phyloP scores from a whole-genome alignment of 2,329 filamentous ascomycete genomes.

The Nemania abortiva region DNA sequence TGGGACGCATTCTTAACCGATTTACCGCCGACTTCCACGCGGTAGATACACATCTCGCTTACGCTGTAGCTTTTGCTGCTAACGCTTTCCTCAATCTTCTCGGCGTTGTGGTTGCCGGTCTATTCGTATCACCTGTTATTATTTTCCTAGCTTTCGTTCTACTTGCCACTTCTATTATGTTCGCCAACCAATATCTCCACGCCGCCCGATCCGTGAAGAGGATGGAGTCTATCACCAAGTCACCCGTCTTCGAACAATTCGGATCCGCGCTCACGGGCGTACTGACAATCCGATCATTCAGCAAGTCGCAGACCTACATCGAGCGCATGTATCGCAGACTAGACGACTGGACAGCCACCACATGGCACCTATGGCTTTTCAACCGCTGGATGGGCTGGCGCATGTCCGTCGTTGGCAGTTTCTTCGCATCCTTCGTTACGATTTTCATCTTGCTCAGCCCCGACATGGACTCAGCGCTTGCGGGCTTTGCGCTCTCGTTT shows the following conservation, averaged over 20 bases:
- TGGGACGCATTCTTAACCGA: conserved; percentile 81
- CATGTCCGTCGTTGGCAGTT: conserved; percentile 75
- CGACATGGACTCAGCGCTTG: conserved; percentile 74
- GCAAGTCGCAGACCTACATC: conserved; percentile 74
- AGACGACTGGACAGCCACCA: conserved; percentile 74
- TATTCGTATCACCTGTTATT: conserved; percentile 76
- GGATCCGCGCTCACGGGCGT: conserved; percentile 78
- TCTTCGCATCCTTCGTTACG: conserved; percentile 75
- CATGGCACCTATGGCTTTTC: conserved; percentile 77
- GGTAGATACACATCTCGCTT: conserved; percentile 75
- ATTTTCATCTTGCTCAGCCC: conserved; percentile 72
- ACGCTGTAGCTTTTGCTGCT: conserved; percentile 71
- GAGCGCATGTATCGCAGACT: conserved; percentile 77
- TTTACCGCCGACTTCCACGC: conserved; percentile 83
- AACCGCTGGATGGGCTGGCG: conserved; percentile 83
- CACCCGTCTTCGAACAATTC: conserved; percentile 84
- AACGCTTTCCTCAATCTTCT: conserved; percentile 71
- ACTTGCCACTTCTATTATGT: conserved; percentile 67
- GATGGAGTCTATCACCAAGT: conserved; percentile 81
- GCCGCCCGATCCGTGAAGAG: conserved; percentile 81
- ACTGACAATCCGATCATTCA: conserved; percentile 80
- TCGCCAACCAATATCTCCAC: conserved; percentile 73
- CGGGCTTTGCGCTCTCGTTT: conserved; percentile 81
- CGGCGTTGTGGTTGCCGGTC: conserved; percentile 74
- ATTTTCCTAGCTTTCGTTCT: conserved; percentile 71